Evolutionary conservation across 2,329 filamentous ascomycete species (phyloP), one percentile per base, ranked within the genome.

Genomic region (Fusarium sp.): DNA sequence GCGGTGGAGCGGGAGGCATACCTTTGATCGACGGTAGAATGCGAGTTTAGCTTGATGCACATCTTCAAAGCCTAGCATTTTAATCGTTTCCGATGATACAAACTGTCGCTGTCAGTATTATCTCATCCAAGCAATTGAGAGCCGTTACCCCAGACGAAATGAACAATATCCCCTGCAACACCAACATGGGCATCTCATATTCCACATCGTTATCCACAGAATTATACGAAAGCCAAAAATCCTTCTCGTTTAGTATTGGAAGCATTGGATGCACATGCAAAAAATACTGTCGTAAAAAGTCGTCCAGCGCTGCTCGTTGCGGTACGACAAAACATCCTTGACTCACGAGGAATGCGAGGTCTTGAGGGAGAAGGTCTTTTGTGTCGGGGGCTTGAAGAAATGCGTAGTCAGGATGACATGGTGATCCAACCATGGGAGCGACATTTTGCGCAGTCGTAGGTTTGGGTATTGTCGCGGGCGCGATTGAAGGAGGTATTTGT

Each of bases 271-370:
- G 77, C 0, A 78, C 74, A n/a, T 78, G 75, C 1, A 71, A 42
- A 17, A 78, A 78, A 56, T 78, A 78, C 23, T 76, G 71, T 9
- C 69, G 37, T n/a, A 78, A 40, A n/a, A 78, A 77, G 38, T 78
- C 75, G 37, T 78, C 73, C 12, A 78, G 67, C 11, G 70, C 70
- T 1, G 52, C 60, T 18, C 75, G 52, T 26, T 74, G 70, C 0
- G 76, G 76, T 0, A 78, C 74, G 1, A 76, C 49, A 27, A 78
- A 78, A 33, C 76, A 78, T 1, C 76, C 75, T 20, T 78, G 75
- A 12, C 62, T 66, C 17, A 71, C 48, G 7, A 78, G 74, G 35
- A 78, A 78, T 5, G 68, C 56, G 2, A 71, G 48, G 23, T 78
- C 76, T 42, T 78, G 73, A 0, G 75, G 71, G 3, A 74, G 53